These are phyloP conservation scores for Periconia digitata DNA, from an alignment of 2,329 filamentous ascomycete species.

Conservation along the genomic window DNA sequence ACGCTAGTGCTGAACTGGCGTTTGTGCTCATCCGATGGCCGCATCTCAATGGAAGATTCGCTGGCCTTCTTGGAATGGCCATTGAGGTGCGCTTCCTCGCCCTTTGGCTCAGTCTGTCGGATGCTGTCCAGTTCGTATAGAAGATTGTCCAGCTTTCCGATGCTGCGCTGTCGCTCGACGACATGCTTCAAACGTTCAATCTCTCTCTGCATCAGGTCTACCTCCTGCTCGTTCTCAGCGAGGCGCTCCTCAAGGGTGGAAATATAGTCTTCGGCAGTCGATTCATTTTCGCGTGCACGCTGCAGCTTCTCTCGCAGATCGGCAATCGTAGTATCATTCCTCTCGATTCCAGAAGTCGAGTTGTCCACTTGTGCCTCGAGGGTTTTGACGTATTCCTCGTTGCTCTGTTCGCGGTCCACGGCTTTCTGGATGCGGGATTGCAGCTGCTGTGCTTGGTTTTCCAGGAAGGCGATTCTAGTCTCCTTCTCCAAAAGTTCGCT, in stretches of 20 bases:
- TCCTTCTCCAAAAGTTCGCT: constrained; percentile 88
- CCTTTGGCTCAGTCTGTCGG: constrained; percentile 38
- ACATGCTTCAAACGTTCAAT: constrained; percentile 93
- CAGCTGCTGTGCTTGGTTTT: constrained; percentile 88
- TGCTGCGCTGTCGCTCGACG: constrained; percentile 88
- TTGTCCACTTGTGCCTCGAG: constrained; percentile 88
- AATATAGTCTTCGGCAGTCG: constrained; percentile 92
- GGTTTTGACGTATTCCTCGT: constrained; percentile 89
- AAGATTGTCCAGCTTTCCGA: constrained; percentile 91
- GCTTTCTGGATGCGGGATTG: constrained; percentile 90
- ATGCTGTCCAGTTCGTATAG: constrained; percentile 82
- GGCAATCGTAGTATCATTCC: constrained; percentile 79
- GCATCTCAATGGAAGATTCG: constrained; percentile 36
- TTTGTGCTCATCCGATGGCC: constrained; percentile 24
- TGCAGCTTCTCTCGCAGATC: constrained; percentile 91
- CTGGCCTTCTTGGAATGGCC: constrained; percentile 38
- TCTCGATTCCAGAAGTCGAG: constrained; percentile 88
- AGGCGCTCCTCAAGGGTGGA: constrained; percentile 93
- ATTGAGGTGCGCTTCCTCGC: constrained; percentile 33
- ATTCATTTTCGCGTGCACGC: constrained; percentile 85
- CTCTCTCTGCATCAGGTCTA: constrained; percentile 95
- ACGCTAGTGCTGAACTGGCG: constrained; percentile 37
- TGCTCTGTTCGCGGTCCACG: constrained; percentile 86
- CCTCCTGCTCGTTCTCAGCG: constrained; percentile 93
- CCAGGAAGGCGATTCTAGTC: constrained; percentile 87